Evolutionary conservation across 2,329 filamentous ascomycete genomes (phyloP).

Genomic region (Cadophora luteo-olivacea): DNA sequence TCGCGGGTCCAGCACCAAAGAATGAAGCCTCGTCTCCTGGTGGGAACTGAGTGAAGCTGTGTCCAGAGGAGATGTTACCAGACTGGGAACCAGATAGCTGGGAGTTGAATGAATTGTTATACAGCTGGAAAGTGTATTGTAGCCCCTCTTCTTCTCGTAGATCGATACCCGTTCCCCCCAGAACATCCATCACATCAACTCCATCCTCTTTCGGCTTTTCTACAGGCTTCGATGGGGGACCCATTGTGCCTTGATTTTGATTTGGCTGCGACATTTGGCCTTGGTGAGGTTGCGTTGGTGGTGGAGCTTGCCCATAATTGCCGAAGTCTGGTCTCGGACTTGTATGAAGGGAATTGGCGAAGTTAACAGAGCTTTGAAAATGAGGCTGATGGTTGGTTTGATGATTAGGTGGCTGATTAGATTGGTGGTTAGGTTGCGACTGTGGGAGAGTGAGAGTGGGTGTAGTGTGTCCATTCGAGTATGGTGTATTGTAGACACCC

Average conservation of each 20-base stretch:
- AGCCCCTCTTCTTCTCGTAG: constrained; percentile 76
- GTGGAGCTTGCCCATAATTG: constrained; percentile 8
- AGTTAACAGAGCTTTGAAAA: constrained; percentile 37
- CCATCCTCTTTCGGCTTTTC: constrained; percentile 63
- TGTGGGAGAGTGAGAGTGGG: constrained; percentile 37
- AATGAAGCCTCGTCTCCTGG: constrained; percentile 63
- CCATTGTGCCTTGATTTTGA: constrained; percentile 51
- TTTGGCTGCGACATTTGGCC: constrained; percentile 11
- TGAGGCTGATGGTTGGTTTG: constrained; percentile 39
- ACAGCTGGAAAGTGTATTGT: constrained; percentile 75
- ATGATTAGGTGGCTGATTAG: constrained; percentile 32
- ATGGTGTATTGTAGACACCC: constrained; percentile 45
- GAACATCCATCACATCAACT: constrained; percentile 81
- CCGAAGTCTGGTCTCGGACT: constrained; percentile 21
- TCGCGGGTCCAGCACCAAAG: constrained; percentile 70
- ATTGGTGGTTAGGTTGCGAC: constrained; percentile 39
- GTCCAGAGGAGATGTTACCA: constrained; percentile 49
- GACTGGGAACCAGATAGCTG: constrained; percentile 50
- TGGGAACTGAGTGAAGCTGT: constrained; percentile 61
- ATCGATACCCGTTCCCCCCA: constrained; percentile 86
- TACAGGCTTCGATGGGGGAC: constrained; percentile 64
- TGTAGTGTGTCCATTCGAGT: constrained; percentile 43
- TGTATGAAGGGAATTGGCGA: constrained; percentile 32
- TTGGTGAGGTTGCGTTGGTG: constrained; percentile 8
- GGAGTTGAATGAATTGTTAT: constrained; percentile 58